A percentile compares a stretch with the other conserved stretches of the same genome.
These are phyloP conservation scores for Miscanthus sacchariflorus DNA, from an alignment of 202 grass and related monocot genomes.

Conservation along the genomic window DNA sequence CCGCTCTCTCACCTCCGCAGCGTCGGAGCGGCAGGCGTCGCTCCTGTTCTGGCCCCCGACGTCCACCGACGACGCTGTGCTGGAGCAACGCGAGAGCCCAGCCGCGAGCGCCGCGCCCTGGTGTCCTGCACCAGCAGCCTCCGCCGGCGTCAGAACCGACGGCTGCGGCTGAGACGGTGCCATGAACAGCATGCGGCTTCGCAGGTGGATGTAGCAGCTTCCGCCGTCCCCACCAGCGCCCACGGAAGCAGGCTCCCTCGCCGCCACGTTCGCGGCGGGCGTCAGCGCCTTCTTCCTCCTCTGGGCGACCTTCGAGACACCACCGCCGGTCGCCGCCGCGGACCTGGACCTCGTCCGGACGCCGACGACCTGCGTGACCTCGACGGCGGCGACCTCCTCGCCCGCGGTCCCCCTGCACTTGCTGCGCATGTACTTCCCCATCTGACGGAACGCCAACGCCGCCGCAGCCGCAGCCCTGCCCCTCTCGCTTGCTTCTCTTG, in stretches of 20 bases:
- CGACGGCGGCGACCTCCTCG: constrained; percentile 58
- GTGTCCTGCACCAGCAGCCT: neutral
- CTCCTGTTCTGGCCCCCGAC: neutral
- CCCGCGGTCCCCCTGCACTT: constrained; percentile 61
- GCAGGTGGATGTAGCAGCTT: constrained; percentile 74
- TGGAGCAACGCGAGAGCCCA: constrained; percentile 66
- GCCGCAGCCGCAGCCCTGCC: neutral
- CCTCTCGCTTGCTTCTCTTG: constrained; percentile 22
- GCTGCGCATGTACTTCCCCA: constrained; percentile 81
- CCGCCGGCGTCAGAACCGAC: neutral
- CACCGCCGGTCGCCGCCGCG: constrained; percentile 32
- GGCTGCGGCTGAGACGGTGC: constrained; percentile 17
- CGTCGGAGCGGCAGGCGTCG: constrained; percentile 45
- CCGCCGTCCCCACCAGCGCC: neutral
- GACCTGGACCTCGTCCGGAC: constrained; percentile 69
- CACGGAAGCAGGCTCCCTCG: neutral
- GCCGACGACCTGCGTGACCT: constrained; percentile 76
- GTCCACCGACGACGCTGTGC: constrained; percentile 59
- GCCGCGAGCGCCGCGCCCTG: neutral
- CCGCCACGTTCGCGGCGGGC: neutral
- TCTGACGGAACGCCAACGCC: constrained; percentile 31
- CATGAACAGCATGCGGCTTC: constrained; percentile 77
- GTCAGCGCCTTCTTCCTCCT: constrained; percentile 46
- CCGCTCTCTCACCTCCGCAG: constrained; percentile 61
- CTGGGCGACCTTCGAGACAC: constrained; percentile 28